Conservation (phyloP, 2,329 filamentous ascomycete genomes). For the Diaporthe citrichinensis region DNA sequence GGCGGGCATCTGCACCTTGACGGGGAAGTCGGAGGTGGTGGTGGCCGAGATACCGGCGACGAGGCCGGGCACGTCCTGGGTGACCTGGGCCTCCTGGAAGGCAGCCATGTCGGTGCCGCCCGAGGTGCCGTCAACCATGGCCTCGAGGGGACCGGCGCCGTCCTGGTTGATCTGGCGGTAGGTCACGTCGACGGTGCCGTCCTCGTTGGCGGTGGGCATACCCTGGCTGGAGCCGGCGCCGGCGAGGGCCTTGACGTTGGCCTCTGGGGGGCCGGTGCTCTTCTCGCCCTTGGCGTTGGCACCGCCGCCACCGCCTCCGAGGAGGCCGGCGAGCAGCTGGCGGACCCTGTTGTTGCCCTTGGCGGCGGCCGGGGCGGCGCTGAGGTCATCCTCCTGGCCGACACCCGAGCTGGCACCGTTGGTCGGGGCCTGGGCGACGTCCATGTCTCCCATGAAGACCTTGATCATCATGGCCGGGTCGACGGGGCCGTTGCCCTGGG, state of each 20-base stretch:
- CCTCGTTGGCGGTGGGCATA: constrained; percentile 67
- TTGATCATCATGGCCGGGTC: constrained; percentile 64
- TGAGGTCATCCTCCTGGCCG: constrained; percentile 51
- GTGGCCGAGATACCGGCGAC: constrained; percentile 65
- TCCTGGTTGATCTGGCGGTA: constrained; percentile 74
- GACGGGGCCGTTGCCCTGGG: constrained; percentile 62
- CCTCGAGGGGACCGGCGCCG: constrained; percentile 68
- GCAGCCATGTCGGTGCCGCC: constrained; percentile 66
- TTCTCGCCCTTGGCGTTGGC: constrained; percentile 58
- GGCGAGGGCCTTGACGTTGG: constrained; percentile 62
- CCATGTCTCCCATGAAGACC: constrained; percentile 61
- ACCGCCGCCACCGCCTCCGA: constrained; percentile 45
- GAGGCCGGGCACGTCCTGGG: constrained; percentile 67
- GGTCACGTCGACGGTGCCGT: constrained; percentile 68
- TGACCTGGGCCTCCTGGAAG: constrained; percentile 66
- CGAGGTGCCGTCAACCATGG: constrained; percentile 66
- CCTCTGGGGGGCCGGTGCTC: constrained; percentile 55
- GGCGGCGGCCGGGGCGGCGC: constrained; percentile 31
- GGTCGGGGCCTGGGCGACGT: constrained; percentile 45
- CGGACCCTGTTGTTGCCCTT: constrained; percentile 41
- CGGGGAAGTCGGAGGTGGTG: constrained; percentile 67
- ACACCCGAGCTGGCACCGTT: constrained; percentile 51
- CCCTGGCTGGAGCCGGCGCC: constrained; percentile 62
- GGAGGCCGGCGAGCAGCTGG: constrained; percentile 47
- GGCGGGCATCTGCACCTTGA: constrained; percentile 68